Evolutionary conservation across 2,329 filamentous ascomycete species (phyloP), one percentile per base, ranked within the genome.

Genomic region (Hortaea werneckii): DNA sequence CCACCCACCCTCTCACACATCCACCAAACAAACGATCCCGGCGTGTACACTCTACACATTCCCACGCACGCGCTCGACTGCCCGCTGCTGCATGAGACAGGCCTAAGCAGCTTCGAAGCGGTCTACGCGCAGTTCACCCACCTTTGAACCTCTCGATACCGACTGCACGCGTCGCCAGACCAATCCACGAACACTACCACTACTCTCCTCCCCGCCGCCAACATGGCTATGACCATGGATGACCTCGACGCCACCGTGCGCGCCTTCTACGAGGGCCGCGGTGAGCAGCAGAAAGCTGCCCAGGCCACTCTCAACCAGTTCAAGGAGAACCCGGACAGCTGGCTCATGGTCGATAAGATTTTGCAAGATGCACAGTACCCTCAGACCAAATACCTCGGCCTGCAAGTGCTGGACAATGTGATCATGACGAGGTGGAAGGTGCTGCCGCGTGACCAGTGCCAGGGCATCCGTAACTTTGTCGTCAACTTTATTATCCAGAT

Each of bases 391-490:
- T 98, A 94, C 67, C 76, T 98, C 61, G 92, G 89, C 44, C 76
- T 98, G 55, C 92, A 98, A 71, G 89, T 98, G 55, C 80, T 98
- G 54, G 92, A 98, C 72, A 88, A 87, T 79, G 90, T 98, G 56
- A 96, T 98, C 66, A 87, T 90, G 81, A 98, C 92, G 56, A 83
- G 92, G 74, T 98, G 92, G 94, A 98, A 95, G 74, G 88, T 96
- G 49, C 73, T 98, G 52, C 92, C 92, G 44, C 82, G 88, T 62
- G 90, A 96, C 55, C 92, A 98, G 71, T 95, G 92, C 69, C 83
- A 59, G 94, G 92, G 92, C 54, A 98, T 98, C 63, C 88, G 92
- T 60, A 98, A 98, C 74, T 98, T 98, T 66, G 87, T 98, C 51
- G 92, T 98, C 60, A 88, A 94, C 71, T 95, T 94, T 73, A 98